phyloP scores from a whole-genome alignment of 2,329 filamentous ascomycete genomes.

The Allantophomopsis lycopodina region DNA sequence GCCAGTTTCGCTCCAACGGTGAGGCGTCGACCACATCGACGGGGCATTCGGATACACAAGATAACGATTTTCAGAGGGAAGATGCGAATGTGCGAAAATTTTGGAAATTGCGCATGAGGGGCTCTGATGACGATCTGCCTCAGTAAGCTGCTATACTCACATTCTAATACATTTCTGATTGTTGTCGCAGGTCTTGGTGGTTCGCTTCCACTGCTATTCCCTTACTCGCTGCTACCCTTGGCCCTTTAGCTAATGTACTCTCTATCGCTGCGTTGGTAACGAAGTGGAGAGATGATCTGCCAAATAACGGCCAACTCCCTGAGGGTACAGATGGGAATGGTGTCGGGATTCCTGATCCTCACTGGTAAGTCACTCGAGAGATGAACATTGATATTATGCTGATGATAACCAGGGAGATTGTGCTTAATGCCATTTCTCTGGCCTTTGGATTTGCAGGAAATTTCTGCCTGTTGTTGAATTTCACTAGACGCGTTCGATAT shows the following conservation, averaged over 20 bases:
- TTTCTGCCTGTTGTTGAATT: constrained; percentile 54
- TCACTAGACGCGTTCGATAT: constrained; percentile 52
- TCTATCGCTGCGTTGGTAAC: constrained; percentile 54
- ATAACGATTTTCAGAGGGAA: no score
- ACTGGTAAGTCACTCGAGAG: constrained; percentile 31
- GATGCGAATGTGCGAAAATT: neutral
- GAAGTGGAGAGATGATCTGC: constrained; percentile 40
- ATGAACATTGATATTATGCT: neutral
- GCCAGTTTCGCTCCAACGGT: no score
- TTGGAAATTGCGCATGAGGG: constrained; percentile 4
- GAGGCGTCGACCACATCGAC: no score
- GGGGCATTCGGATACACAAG: no score
- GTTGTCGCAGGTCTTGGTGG: constrained; percentile 21
- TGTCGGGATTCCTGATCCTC: constrained; percentile 40
- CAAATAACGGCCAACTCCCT: constrained; percentile 28
- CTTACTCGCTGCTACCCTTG: constrained; percentile 53
- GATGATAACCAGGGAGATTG: constrained; percentile 31
- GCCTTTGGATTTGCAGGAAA: constrained; percentile 53
- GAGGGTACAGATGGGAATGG: constrained; percentile 33
- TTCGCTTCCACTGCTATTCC: constrained; percentile 30
- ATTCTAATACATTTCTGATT: neutral
- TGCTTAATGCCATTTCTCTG: constrained; percentile 49
- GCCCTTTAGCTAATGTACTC: constrained; percentile 56
- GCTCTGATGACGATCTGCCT: constrained; percentile 5
- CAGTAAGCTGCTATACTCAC: constrained; percentile 2